Percentiles rank a stretch among this genome's conserved stretches.
These are phyloP conservation scores for Desmodesmus armatus DNA, from an alignment of 139 green algal genomes.

Conservation along the genomic window DNA sequence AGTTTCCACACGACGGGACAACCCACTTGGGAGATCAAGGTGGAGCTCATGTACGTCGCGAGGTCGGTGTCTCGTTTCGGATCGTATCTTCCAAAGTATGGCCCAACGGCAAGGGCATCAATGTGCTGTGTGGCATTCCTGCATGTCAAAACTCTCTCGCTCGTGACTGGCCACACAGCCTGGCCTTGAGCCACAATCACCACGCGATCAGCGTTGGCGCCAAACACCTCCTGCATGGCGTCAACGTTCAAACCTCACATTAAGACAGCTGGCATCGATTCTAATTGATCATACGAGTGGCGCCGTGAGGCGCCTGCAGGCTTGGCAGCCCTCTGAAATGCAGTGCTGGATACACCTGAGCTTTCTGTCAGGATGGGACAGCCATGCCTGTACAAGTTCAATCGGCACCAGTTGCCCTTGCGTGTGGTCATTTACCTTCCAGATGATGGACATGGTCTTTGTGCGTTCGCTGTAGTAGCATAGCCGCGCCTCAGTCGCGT, in stretches of 20 bases:
- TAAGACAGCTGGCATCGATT: no score
- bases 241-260: no score
- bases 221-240: constrained; percentile 34
- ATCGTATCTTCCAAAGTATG: constrained; percentile 50
- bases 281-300: no score
- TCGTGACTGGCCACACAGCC: constrained; percentile 45
- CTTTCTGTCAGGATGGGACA: no score
- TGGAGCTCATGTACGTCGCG: constrained; percentile 21
- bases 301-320: no score
- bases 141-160: constrained; percentile 45
- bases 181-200: constrained; percentile 47
- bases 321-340: no score
- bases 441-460: constrained; percentile 46
- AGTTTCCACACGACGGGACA: no score
- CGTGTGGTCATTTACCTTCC: no score
- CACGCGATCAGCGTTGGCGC: background rate
- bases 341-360: no score
- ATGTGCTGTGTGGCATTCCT: background rate
- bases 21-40: background rate
- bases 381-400: no score
- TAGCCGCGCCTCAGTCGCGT: constrained; percentile 40
- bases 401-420: no score
- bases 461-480: constrained; percentile 43
- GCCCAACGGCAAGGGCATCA: constrained; percentile 47
- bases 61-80: constrained; percentile 39